Conservation (phyloP, 78 protist genomes). For the Guillardia theta region DNA sequence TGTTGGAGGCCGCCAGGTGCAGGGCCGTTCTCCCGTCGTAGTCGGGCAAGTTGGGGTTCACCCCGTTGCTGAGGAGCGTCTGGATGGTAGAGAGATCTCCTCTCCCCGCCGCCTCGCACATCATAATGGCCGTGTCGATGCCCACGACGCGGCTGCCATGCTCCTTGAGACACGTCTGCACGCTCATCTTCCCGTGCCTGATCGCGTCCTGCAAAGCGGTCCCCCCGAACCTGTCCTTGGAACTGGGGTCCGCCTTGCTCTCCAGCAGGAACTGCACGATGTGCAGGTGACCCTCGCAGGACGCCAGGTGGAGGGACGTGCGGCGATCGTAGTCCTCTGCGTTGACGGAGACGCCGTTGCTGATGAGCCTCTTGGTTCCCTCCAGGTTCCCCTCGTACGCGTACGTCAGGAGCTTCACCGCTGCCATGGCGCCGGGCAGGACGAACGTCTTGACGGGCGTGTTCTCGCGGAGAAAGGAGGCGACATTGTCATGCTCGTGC, state of each 20-base stretch:
- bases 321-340: slow-evolving; percentile 63
- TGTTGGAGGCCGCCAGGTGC: neutral
- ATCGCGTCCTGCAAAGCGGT: neutral
- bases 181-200: neutral
- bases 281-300: slow-evolving; percentile 60
- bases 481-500: neutral
- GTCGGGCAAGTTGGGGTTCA: neutral
- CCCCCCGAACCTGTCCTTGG: neutral
- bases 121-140: neutral
- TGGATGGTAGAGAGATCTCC: neutral
- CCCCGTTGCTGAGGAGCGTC: neutral
- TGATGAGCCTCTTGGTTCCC: neutral
- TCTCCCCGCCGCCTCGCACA: neutral
- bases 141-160: neutral
- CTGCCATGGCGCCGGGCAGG: neutral
- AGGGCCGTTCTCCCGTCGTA: neutral
- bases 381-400: neutral
- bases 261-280: slow-evolving; percentile 45
- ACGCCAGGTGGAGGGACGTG: slow-evolving; percentile 76
- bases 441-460: neutral
- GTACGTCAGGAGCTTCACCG: neutral
- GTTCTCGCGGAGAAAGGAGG: neutral
- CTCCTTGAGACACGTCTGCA: neutral
- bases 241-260: slow-evolving; percentile 37
- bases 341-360: slow-evolving; percentile 31